Conservation (phyloP, 2,329 filamentous ascomycete species). For the Exophiala sp. region DNA sequence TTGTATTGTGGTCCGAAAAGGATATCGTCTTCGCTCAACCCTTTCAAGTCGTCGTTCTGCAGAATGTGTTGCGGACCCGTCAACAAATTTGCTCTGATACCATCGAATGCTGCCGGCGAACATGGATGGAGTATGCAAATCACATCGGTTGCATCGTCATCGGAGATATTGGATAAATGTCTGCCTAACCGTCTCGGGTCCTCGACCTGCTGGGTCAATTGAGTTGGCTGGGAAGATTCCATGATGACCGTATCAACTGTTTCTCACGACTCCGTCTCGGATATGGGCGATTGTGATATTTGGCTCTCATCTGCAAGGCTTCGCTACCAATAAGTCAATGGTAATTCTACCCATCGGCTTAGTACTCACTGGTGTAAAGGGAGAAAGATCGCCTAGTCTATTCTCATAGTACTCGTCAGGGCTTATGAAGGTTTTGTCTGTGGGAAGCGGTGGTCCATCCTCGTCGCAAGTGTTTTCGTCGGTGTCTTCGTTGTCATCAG, state of each 20-base stretch:
- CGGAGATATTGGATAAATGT: slow-evolving; percentile 77
- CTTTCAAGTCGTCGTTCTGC: slow-evolving; percentile 44
- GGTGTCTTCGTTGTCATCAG: slow-evolving; percentile 7
- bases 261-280: not conserved
- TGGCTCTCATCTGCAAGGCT: not conserved
- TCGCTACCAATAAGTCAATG: not conserved
- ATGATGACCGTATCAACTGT: slow-evolving; percentile 22
- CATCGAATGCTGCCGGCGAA: slow-evolving; percentile 66
- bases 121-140: slow-evolving; percentile 82
- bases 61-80: slow-evolving; percentile 59
- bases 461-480: slow-evolving; percentile 2
- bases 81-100: slow-evolving; percentile 59
- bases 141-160: slow-evolving; percentile 81
- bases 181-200: slow-evolving; percentile 76
- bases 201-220: slow-evolving; percentile 71
- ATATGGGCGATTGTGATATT: not conserved
- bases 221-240: slow-evolving; percentile 44
- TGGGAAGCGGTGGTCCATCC: not conserved
- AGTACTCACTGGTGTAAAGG: slow-evolving; percentile 9
- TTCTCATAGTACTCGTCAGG: slow-evolving; percentile 13
- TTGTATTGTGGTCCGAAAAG: slow-evolving; percentile 31
- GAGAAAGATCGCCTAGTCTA: slow-evolving; percentile 3
- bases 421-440: slow-evolving; percentile 2
- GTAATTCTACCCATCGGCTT: not conserved
- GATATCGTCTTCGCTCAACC: slow-evolving; percentile 40